Evolutionary conservation across 129 eudicot genomes (phyloP), one percentile per base, ranked within the genome.

Genomic region (Dittrichia graveolens): DNA sequence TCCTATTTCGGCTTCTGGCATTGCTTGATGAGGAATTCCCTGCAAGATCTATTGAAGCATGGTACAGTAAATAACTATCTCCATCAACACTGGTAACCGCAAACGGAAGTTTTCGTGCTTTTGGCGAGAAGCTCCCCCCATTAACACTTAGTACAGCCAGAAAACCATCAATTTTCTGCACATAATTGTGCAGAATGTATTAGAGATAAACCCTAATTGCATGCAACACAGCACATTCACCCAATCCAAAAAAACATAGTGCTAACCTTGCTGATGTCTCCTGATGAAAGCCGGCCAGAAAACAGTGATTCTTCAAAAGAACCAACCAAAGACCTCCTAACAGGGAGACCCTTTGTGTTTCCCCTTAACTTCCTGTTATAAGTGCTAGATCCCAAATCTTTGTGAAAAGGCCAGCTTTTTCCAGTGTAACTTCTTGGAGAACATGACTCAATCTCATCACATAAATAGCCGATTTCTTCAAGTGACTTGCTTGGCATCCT

Each of bases 281-380:
- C 90, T 66, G 78, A 84, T 52, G 91, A 71, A 41, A 91, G 83
- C 16, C 88, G 83, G 43, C 97, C 97, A 61, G 97, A 88, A 81
- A 91, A 67, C 61, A 91, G 82, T 39, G 95, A 91, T 78, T 91
- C 97, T 83, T 91, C 97, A 77, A 91, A 91, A 13, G 97, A 91
- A 34, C 97, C 97, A 59, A 91, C 92, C 83, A 91, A 74, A 24
- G 97, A 84, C 83, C 90, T 88, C 69, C 96, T 82, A 62, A 84
- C 90, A 61, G 89, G 62, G 52, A 74, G 79, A 57, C 79, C 86
- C 72, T 83, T 81, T 14, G 69, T 68, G 66, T 56, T 85, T 52
- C 81, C 80, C n/a, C 62, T 66, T 34, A 64, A 19, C 62, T 56
- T 79, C 60, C 13, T 57, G 8, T 62, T 38, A 72, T 37, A 44